These are phyloP conservation scores for Candida suzukii DNA, from an alignment of 805 yeast genomes.

Conservation along the genomic window DNA sequence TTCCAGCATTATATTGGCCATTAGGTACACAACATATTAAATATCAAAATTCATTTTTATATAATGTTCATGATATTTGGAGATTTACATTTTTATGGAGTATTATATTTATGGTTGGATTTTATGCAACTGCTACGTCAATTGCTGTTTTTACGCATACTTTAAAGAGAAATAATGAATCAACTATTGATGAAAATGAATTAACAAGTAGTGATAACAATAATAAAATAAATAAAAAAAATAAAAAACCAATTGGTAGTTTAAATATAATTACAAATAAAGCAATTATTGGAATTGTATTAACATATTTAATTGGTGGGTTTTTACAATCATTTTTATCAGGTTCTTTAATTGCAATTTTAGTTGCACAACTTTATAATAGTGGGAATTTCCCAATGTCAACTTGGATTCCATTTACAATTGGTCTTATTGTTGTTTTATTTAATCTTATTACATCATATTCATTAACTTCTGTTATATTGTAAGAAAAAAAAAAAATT, in stretches of 20 bases:
- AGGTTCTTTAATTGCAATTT: slow-evolving; percentile 73
- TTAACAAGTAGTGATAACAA: not conserved
- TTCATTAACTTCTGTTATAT: slow-evolving; percentile 42
- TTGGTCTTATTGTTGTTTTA: slow-evolving; percentile 63
- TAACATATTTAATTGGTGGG: slow-evolving; percentile 46
- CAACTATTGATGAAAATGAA: not conserved
- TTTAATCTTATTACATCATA: slow-evolving; percentile 64
- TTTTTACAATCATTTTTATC: slow-evolving; percentile 57
- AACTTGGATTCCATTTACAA: slow-evolving; percentile 90
- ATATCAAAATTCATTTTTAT: slow-evolving; percentile 51
- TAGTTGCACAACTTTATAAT: slow-evolving; percentile 67
- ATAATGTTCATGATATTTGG: slow-evolving; percentile 72
- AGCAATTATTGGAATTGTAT: slow-evolving; percentile 29
- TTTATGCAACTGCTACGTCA: slow-evolving; percentile 59
- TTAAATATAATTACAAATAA: not conserved
- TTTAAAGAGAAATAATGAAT: not conserved
- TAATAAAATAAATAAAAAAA: slow-evolving; percentile 22
- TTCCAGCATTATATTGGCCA: slow-evolving; percentile 82
- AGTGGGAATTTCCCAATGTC: slow-evolving; percentile 84
- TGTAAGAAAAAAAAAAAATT: slow-evolving; percentile 23
- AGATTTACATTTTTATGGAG: slow-evolving; percentile 78
- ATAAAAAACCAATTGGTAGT: slow-evolving; percentile 2
- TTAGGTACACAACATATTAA: slow-evolving; percentile 21
- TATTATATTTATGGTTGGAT: slow-evolving; percentile 53
- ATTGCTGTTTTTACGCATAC: slow-evolving; percentile 47